A percentile compares a stretch with the other conserved stretches of the same genome.
phyloP scores from a whole-genome alignment of 306 rosid genomes.

The Quercus parvula region DNA sequence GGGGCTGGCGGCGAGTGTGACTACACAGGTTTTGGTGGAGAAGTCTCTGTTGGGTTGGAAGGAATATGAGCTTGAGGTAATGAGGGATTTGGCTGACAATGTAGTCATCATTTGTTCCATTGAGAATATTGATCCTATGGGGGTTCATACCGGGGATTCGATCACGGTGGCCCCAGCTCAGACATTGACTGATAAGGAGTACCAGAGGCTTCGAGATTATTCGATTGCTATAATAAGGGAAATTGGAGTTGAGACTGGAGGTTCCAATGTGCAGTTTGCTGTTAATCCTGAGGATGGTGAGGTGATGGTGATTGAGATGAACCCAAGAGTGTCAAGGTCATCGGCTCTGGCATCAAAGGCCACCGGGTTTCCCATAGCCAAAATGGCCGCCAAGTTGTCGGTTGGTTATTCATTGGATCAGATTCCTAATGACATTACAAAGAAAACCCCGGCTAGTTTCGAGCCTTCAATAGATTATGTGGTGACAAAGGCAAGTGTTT shows the following conservation, averaged over 20 bases:
- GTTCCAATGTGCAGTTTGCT: slow-evolving; percentile 96
- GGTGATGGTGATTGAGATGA: slow-evolving; percentile 99
- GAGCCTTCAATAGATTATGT: slow-evolving; percentile 99
- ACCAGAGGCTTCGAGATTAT: slow-evolving; percentile 81
- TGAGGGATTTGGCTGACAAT: slow-evolving; percentile 96
- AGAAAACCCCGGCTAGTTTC: slow-evolving; percentile 93
- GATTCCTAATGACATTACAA: slow-evolving; percentile 87
- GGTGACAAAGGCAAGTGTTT: slow-evolving; percentile 75
- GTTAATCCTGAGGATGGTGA: slow-evolving; percentile 76
- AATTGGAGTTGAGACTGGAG: slow-evolving; percentile 78
- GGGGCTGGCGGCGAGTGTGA: slow-evolving; percentile 82
- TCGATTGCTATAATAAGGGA: slow-evolving; percentile 73
- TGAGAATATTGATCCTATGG: slow-evolving; percentile 99
- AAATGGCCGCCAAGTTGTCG: slow-evolving; percentile 91
- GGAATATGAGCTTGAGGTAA: slow-evolving; percentile 97
- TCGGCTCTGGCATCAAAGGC: slow-evolving; percentile 94
- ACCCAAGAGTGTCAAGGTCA: slow-evolving; percentile 93
- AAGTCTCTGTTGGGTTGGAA: slow-evolving; percentile 96
- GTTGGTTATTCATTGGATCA: slow-evolving; percentile 92
- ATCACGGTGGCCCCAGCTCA: slow-evolving; percentile 96
- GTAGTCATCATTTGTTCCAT: slow-evolving; percentile 94
- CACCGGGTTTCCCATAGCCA: slow-evolving; percentile 94
- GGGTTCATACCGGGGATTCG: slow-evolving; percentile 96
- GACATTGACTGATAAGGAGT: slow-evolving; percentile 93
- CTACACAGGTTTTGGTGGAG: slow-evolving; percentile 82